Evolutionary conservation across 192 early-diverging fungal species (phyloP), one percentile per base, ranked within the genome.

Genomic region (Backusella parvicylindrica): DNA sequence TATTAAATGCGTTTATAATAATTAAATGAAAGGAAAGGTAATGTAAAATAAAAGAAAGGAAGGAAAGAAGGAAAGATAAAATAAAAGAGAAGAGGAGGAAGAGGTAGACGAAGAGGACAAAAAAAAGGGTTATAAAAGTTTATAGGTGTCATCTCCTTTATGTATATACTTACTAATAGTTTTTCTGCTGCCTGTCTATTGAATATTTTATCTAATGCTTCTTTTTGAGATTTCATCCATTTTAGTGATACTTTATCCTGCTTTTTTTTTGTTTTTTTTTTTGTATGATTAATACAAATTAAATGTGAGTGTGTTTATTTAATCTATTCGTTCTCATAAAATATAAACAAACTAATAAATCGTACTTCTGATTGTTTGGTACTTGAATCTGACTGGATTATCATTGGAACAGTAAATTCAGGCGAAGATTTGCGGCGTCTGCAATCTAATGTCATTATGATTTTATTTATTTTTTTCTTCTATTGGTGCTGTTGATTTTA

Each of bases 91-190:
- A 36, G 33, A 35, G 33, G 18, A 36, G 33, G 33, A 68, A 21
- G 36, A 68, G 9, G 35, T 36, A 36, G 32, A 31, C 11, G 35
- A 35, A 68, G 21, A 68, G 35, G 53, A 0, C 6, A 38, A 38
- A 68, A 33, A 38, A 38, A 33, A 68, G 36, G 33, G 21, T 36
- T 37, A 68, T 18, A 13, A 36, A 8, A 68, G 32, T 68, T 68
- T 37, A 38, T 37, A 68, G 21, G 15, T 26, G 7, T 21, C 6
- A 67, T 21, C 32, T 67, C 36, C 36, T 68, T 68, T 65, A 33
- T 26, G 66, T 35, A 36, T 68, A 37, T 68, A 68, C 66, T 60
- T 60, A 60, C 53, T 60, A 60, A 60, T 60, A 28, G 26, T 12
- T n/a, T 60, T 60, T 60, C 53, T 60, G 53, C 21, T 60, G 7